Conservation (phyloP, 257 asterid species). For the Eustoma russellianum region DNA sequence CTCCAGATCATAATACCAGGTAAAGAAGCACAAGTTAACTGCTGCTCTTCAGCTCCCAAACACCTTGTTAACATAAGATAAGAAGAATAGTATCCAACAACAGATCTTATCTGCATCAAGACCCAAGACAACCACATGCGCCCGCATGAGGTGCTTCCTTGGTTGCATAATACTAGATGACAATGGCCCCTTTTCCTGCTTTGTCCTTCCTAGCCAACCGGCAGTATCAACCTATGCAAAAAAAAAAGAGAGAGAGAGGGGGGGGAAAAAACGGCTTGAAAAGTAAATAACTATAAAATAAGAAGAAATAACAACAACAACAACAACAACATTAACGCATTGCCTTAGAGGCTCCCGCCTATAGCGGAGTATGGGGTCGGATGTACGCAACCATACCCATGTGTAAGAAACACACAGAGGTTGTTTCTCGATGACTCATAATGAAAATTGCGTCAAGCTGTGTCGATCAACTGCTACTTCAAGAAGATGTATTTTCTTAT, state of each 20-base stretch:
- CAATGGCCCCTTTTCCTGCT: slow-evolving; percentile 89
- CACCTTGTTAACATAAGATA: not conserved
- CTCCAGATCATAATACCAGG: too few species aligned
- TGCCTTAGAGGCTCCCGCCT: too few species aligned
- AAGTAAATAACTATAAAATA: not conserved
- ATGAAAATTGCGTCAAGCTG: too few species aligned
- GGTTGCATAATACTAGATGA: slow-evolving; percentile 89
- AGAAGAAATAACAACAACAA: too few species aligned
- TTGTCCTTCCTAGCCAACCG: slow-evolving; percentile 95
- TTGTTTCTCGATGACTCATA: too few species aligned
- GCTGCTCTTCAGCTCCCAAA: too few species aligned
- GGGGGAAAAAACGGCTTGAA: not conserved
- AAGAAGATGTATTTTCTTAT: too few species aligned
- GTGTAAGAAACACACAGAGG: too few species aligned
- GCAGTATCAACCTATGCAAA: slow-evolving; percentile 85
- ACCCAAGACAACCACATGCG: slow-evolving; percentile 85
- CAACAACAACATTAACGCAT: too few species aligned
- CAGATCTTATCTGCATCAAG: slow-evolving; percentile 94
- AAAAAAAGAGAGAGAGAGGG: not conserved
- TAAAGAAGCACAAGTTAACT: not conserved
- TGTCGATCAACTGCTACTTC: too few species aligned
- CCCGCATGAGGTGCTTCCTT: slow-evolving; percentile 94
- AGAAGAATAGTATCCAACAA: slow-evolving; percentile 2
- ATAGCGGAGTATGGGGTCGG: too few species aligned
- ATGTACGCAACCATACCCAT: too few species aligned